Base-by-base conservation (phyloP, 306 rosid species). In the Inga oerstediana region DNA sequence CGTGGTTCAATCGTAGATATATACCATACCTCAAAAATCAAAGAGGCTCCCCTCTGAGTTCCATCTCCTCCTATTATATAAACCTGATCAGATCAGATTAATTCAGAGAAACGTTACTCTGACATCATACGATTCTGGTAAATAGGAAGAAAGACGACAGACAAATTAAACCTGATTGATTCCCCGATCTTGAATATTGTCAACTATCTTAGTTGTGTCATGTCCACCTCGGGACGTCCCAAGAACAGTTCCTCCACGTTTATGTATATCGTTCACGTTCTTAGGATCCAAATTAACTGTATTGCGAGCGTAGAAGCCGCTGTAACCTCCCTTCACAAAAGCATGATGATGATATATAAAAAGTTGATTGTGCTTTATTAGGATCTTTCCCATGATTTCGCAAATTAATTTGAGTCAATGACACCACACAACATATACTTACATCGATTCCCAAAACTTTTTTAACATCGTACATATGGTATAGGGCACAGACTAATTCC, bases 51-150 rank as follows among this genome's bases (percentile, higher is more conserved):
- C 78, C 74, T 96, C 76, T 93, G 98, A 72, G 99, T 96, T 89
- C 99, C 99, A 80, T 96, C 98, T 91, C 99, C 99, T 86, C 99
- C 99, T 85, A 96, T 91, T 22, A 96, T 96, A 81, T 94, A 96
- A 90, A 96, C 99, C 99, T 95, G 93, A 59, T 68, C 54, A 49
- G 93, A 59, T 68, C 54, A 49, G 17, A 83, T 79, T 61, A 61
- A 35, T 67, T 15, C 22, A 75, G 34, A 78, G 13, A 74, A 52
- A 85, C 66, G 59, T 80, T 2, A 54, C 61, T 79, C 79, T 30
- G 27, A 7, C 20, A 19, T 19, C 24, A 54, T 54, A 2, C 3
- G 8, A 54, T 54, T 22, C 19, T 2, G 35, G 65, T 24, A 20
- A 41, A 75, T 27, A 34, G 75, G 82, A 65, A 73, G 48, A 39